Evolutionary conservation across 352 stramenopile species (phyloP).

Genomic region (Phytophthora parvispora): DNA sequence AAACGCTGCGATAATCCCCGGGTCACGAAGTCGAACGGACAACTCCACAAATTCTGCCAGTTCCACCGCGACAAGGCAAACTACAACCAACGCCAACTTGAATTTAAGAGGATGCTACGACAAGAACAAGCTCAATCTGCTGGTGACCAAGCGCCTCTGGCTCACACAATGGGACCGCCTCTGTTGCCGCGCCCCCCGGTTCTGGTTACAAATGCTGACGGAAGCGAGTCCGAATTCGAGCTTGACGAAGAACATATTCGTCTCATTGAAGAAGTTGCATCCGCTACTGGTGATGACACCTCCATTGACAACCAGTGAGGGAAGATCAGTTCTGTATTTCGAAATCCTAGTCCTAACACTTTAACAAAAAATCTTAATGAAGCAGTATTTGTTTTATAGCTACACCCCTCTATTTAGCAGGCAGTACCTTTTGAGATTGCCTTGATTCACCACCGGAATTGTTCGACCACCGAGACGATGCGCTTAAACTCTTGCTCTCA

Average conservation of each 20-base stretch:
- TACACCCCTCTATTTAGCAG: no score
- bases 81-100: slow-evolving; percentile 27
- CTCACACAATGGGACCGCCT: not conserved
- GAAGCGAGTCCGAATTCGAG: slow-evolving; percentile 14
- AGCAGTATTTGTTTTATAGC: no score
- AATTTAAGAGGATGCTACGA: slow-evolving; percentile 5
- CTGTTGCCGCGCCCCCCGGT: slow-evolving; percentile 5
- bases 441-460: no score
- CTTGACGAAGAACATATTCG: slow-evolving; percentile 23
- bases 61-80: slow-evolving; percentile 35
- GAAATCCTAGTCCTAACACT: no score
- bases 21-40: slow-evolving; percentile 47
- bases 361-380: no score
- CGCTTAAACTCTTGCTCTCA: no score
- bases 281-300: not conserved
- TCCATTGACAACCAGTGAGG: slow-evolving; percentile 2
- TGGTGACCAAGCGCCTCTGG: not conserved
- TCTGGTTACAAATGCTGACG: not conserved
- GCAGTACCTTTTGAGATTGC: no score
- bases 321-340: no score
- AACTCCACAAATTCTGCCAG: slow-evolving; percentile 37
- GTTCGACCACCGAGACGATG: no score
- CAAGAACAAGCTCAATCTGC: slow-evolving; percentile 5
- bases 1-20: slow-evolving; percentile 52
- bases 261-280: slow-evolving; percentile 26